Evolutionary conservation across 2,329 filamentous ascomycete genomes (phyloP), one percentile per base, ranked within the genome.

Genomic region (Cladosporium austrohemisphaericum): DNA sequence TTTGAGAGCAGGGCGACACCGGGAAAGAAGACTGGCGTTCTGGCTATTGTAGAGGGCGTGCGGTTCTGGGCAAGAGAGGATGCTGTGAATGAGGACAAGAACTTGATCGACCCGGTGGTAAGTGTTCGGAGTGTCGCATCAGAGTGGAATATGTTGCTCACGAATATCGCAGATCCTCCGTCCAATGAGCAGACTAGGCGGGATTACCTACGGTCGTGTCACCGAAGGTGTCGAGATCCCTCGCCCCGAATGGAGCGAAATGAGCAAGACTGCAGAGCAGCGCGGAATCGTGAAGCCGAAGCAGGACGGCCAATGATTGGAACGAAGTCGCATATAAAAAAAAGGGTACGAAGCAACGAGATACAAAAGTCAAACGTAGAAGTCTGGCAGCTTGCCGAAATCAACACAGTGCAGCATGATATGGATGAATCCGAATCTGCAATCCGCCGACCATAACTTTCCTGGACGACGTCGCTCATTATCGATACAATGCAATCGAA

Each of bases 1-100:
- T 95, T 88, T 70, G 84, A 92, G 67, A 88, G 84, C 66, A 76
- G 77, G 45, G 75, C 75, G 0, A 81, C 71, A 2, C 84, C 85
- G 0, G 89, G 87, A 2, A 85, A 84, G 71, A 90, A 83, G 73
- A 85, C 85, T 1, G 82, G 85, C 1, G 84, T 85, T 3, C 63
- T 95, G 55, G 85, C 80, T 1, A 78, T 95, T 26, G 75, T 96
- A 10, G 89, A 96, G 71, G 92, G 89, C 0, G 83, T 86, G 26
- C 77, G 84, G 22, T 95, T 96, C 64, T 96, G 91, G 89, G 89
- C 84, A 2, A 73, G 91, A 46, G 88, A 94, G 65, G 92, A 96
- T 70, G 90, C 90, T 2, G 73, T 95, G 53, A 88, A 95, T 59
- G 81, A 87, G 63, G 84, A 89, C 7, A 78, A 75, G 62, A 88